Conservation (phyloP, 371 early-diverging fungal genomes). For the Mortierella sp. region DNA sequence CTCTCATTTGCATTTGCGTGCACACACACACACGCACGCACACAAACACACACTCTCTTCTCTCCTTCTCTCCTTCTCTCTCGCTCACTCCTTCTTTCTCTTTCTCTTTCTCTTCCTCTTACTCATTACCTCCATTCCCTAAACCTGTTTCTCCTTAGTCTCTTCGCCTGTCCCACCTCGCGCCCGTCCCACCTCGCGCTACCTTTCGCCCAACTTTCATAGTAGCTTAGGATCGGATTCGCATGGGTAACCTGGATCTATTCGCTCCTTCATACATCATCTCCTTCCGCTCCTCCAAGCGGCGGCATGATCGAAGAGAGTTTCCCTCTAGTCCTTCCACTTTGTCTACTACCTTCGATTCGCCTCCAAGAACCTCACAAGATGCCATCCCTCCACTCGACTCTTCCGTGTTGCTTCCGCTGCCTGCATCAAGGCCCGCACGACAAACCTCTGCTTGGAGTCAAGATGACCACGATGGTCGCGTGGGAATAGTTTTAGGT, state of each 20-base stretch:
- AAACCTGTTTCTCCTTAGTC: neutral
- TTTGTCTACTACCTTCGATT: slow-evolving; percentile 9
- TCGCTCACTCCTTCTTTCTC: neutral
- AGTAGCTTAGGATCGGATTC: neutral
- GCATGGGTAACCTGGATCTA: slow-evolving; percentile 18
- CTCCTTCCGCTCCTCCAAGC: slow-evolving; percentile 29
- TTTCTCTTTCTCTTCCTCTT: neutral
- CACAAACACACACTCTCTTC: neutral
- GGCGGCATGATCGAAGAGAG: neutral
- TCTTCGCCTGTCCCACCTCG: neutral
- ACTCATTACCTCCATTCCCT: neutral
- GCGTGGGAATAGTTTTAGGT: too few species aligned
- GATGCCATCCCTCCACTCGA: too few species aligned
- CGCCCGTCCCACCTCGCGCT: too few species aligned
- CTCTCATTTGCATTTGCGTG: neutral
- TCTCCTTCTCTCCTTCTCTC: neutral
- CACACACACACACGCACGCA: neutral
- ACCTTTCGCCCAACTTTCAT: neutral
- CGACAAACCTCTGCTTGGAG: too few species aligned
- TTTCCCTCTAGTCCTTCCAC: neutral
- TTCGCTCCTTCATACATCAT: slow-evolving; percentile 22
- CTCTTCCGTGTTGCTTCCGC: too few species aligned
- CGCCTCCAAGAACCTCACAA: too few species aligned
- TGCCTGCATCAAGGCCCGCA: too few species aligned
- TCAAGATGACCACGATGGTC: too few species aligned